A percentile compares a stretch with the other conserved stretches of the same genome.
Conservation (phyloP, 2,329 filamentous ascomycete species). For the Penicillium sp. region DNA sequence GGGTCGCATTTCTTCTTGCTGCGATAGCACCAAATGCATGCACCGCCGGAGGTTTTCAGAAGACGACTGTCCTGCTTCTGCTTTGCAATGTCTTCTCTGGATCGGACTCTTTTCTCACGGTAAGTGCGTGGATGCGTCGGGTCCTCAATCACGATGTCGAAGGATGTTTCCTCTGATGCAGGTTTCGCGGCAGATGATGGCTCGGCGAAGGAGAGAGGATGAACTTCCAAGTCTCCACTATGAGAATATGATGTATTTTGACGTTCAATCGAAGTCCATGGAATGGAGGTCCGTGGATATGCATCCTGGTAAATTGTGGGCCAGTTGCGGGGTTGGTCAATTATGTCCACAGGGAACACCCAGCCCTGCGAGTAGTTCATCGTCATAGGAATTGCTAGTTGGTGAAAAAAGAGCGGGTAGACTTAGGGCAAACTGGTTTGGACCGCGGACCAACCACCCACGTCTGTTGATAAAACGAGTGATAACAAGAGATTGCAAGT, state of each 20-base stretch:
- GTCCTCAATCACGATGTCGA: slow-evolving; percentile 15
- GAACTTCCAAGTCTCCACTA: not conserved
- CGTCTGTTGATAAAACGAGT: not conserved
- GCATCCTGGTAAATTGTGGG: not conserved
- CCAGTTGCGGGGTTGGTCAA: not conserved
- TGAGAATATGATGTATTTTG: not conserved
- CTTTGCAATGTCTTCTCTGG: slow-evolving; percentile 11
- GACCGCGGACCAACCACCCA: not conserved
- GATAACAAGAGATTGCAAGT: not conserved
- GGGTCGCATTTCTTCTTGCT: slow-evolving; percentile 28
- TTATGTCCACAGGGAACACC: not conserved
- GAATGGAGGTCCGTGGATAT: not conserved
- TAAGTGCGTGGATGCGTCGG: slow-evolving; percentile 6
- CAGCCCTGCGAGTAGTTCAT: not conserved
- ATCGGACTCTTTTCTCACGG: slow-evolving; percentile 9
- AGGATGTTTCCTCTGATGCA: not conserved
- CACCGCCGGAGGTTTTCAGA: slow-evolving; percentile 26
- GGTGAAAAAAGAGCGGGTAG: not conserved
- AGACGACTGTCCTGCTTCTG: slow-evolving; percentile 16
- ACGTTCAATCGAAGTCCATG: not conserved
- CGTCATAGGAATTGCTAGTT: not conserved
- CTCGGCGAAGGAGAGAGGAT: not conserved
- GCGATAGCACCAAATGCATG: slow-evolving; percentile 30
- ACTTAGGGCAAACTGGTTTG: not conserved
- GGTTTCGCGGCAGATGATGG: not conserved